Evolutionary conservation across 2,329 filamentous ascomycete genomes (phyloP).

Genomic region (Ophiostoma ulmi): DNA sequence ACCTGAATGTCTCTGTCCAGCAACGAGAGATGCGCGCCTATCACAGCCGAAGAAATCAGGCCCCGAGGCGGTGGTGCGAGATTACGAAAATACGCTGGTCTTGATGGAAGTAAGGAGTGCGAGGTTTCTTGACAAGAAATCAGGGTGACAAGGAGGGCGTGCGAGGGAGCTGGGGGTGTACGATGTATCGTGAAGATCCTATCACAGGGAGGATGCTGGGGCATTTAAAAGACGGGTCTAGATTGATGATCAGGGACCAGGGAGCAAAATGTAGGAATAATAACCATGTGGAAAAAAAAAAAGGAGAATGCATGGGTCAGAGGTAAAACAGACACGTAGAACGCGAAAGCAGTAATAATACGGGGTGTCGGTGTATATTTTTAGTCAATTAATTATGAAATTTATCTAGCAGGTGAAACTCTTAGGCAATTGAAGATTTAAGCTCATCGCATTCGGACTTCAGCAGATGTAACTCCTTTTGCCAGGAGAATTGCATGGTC

Average conservation of each 20-base stretch:
- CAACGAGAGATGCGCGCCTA: not conserved
- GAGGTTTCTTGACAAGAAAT: not conserved
- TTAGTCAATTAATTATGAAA: not conserved
- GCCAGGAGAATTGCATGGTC: too few relatives aligned
- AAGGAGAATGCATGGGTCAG: not conserved
- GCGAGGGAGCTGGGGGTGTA: not conserved
- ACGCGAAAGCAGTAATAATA: not conserved
- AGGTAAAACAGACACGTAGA: conserved; percentile 2
- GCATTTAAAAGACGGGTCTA: conserved; percentile 8
- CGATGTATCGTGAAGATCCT: not conserved
- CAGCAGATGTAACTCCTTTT: too few relatives aligned
- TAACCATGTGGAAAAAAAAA: not conserved
- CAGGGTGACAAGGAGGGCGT: not conserved
- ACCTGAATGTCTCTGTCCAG: conserved; percentile 4
- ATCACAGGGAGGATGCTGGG: not conserved
- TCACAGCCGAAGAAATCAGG: not conserved
- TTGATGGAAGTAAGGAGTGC: not conserved
- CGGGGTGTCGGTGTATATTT: not conserved
- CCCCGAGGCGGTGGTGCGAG: not conserved
- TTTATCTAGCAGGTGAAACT: too few relatives aligned
- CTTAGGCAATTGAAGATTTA: too few relatives aligned
- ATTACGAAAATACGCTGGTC: not conserved
- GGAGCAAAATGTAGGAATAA: not conserved
- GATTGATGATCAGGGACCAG: conserved; percentile 12
- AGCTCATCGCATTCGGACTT: too few relatives aligned